Conservation (phyloP, 768 basidiomycete species). For the Grammothele lineata region DNA sequence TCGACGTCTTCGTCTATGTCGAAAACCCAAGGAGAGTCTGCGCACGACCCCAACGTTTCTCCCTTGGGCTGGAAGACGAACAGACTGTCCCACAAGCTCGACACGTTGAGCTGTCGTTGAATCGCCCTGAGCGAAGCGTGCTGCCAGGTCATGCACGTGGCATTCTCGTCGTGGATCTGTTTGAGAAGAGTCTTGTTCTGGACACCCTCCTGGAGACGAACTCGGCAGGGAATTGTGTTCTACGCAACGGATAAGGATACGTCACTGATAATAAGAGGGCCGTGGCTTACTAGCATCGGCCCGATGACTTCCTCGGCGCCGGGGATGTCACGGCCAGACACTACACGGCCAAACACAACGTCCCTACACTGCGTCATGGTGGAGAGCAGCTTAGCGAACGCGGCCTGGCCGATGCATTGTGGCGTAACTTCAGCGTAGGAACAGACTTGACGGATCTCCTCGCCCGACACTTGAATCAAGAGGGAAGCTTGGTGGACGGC, state of each 20-base stretch:
- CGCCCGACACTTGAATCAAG: background rate
- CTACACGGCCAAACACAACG: slow-evolving; percentile 42
- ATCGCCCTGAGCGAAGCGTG: slow-evolving; percentile 42
- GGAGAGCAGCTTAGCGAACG: slow-evolving; percentile 27
- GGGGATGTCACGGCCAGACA: slow-evolving; percentile 40
- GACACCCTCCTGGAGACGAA: slow-evolving; percentile 24
- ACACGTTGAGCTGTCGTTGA: slow-evolving; percentile 30
- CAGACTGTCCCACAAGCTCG: slow-evolving; percentile 37
- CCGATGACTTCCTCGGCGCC: slow-evolving; percentile 42
- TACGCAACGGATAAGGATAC: slow-evolving; percentile 13
- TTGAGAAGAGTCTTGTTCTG: slow-evolving; percentile 33
- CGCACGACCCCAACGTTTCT: slow-evolving; percentile 1
- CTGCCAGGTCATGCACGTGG: slow-evolving; percentile 39
- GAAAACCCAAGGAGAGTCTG: slow-evolving; percentile 20
- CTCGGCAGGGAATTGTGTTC: slow-evolving; percentile 45
- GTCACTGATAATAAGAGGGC: background rate
- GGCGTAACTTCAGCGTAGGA: slow-evolving; percentile 25
- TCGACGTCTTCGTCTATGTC: slow-evolving; percentile 14
- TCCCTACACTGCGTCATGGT: slow-evolving; percentile 24
- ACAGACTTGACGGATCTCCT: slow-evolving; percentile 6
- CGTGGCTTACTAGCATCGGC: slow-evolving; percentile 38
- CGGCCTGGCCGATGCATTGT: slow-evolving; percentile 35
- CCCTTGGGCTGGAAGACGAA: slow-evolving; percentile 40
- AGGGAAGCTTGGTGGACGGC: slow-evolving; percentile 1
- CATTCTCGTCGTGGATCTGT: slow-evolving; percentile 34